Evolutionary conservation across 192 early-diverging fungal species (phyloP).

Genomic region (Linnemannia exigua): DNA sequence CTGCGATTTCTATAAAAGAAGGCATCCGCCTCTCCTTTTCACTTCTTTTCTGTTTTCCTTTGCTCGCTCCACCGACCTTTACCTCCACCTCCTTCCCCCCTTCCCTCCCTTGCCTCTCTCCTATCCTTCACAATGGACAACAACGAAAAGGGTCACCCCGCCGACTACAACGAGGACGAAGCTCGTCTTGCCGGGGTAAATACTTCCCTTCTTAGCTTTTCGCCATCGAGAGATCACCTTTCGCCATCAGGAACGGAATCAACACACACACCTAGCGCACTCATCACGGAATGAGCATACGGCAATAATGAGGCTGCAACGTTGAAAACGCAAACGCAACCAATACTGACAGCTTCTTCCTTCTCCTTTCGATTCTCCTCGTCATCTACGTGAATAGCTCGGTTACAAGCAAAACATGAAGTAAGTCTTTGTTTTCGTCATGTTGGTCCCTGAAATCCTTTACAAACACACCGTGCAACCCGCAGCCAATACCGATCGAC

Average conservation of each 20-base stretch:
- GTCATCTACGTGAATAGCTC: conserved; percentile 6
- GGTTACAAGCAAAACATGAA: conserved; percentile 43
- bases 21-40: background rate
- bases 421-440: background rate
- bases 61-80: conserved; percentile 3
- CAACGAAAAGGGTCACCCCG: conserved; percentile 34
- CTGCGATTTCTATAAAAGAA: background rate
- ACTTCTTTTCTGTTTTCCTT: background rate
- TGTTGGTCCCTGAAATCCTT: background rate
- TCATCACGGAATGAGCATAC: background rate
- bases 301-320: background rate
- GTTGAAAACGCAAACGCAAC: background rate
- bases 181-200: conserved; percentile 28
- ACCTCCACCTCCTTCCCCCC: background rate
- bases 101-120: background rate
- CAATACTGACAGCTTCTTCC: background rate
- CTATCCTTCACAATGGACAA: conserved; percentile 7
- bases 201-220: background rate
- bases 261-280: background rate
- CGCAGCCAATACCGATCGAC: background rate
- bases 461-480: background rate
- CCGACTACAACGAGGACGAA: conserved; percentile 39
- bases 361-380: background rate
- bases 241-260: background rate
- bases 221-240: background rate